phyloP scores from a whole-genome alignment of 1,284 basidiomycete species.

The Lentinula novae-zelandiae region DNA sequence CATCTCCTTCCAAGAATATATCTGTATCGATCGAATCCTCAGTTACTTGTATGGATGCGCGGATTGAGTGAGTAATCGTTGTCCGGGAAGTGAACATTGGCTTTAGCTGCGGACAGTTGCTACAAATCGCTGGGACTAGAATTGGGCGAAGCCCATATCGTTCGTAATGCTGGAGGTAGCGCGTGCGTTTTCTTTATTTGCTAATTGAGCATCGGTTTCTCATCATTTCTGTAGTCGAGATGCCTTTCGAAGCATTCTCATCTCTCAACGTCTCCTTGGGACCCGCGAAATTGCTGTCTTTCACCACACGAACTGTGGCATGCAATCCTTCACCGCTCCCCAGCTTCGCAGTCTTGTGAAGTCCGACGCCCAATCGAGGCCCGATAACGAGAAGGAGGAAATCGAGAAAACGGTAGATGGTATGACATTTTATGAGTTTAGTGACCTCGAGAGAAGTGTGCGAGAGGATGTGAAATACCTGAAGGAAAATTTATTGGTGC shows the following conservation, averaged over 20 bases:
- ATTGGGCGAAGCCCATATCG: slow-evolving; percentile 15
- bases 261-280: slow-evolving; percentile 65
- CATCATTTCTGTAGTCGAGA: slow-evolving; percentile 40
- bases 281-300: slow-evolving; percentile 64
- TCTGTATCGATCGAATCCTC: neutral
- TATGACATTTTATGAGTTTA: slow-evolving; percentile 59
- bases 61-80: slow-evolving; percentile 17
- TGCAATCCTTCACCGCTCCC: slow-evolving; percentile 55
- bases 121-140: slow-evolving; percentile 14
- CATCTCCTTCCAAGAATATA: too few relatives aligned
- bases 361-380: slow-evolving; percentile 24
- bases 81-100: neutral
- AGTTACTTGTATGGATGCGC: slow-evolving; percentile 23
- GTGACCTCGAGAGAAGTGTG: slow-evolving; percentile 23
- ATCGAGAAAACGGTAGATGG: slow-evolving; percentile 40
- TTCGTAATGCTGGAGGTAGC: slow-evolving; percentile 15
- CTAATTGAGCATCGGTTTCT: neutral
- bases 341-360: slow-evolving; percentile 50
- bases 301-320: slow-evolving; percentile 68
- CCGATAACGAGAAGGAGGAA: slow-evolving; percentile 28
- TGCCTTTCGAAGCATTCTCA: slow-evolving; percentile 60
- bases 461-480: slow-evolving; percentile 15
- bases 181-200: slow-evolving; percentile 11
- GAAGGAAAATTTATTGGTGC: slow-evolving; percentile 12
- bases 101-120: neutral